Evolutionary conservation across 306 rosid species (phyloP).

Genomic region (Hippophae tibetana): DNA sequence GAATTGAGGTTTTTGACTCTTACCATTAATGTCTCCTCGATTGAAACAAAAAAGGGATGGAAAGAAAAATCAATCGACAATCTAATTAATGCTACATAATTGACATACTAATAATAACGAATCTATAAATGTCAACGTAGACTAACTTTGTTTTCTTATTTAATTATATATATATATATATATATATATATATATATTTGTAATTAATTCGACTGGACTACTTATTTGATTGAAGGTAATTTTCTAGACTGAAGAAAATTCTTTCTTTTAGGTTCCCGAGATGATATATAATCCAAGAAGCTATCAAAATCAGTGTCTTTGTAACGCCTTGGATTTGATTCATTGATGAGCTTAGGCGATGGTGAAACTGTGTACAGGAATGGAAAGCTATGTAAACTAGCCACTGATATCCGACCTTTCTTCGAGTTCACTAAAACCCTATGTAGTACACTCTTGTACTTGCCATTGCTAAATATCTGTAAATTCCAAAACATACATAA

Average conservation of each 20-base stretch:
- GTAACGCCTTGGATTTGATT: constrained; percentile 22
- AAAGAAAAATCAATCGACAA: too few species aligned
- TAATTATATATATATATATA: too few species aligned
- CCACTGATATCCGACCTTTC: constrained; percentile 22
- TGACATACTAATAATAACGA: too few species aligned
- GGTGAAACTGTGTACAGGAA: constrained; percentile 9
- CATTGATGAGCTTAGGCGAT: constrained; percentile 14
- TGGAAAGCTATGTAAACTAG: constrained; percentile 20
- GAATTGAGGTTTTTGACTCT: too few species aligned
- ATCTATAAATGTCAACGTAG: too few species aligned
- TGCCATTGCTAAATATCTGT: constrained; percentile 27
- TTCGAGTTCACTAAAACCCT: constrained; percentile 18
- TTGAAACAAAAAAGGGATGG: too few species aligned
- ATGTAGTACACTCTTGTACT: constrained; percentile 22
- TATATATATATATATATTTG: too few species aligned
- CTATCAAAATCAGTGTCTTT: constrained; percentile 18
- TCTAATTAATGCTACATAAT: too few species aligned
- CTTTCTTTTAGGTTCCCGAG: constrained; percentile 10
- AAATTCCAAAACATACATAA: too few species aligned
- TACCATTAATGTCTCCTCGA: too few species aligned
- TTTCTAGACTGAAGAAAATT: constrained; percentile 21
- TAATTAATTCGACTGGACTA: too few species aligned
- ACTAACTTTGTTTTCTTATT: too few species aligned
- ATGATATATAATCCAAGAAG: constrained; percentile 18
- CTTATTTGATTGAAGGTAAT: not conserved